phyloP scores from a whole-genome alignment of 768 basidiomycete species.

The Mycena pura region DNA sequence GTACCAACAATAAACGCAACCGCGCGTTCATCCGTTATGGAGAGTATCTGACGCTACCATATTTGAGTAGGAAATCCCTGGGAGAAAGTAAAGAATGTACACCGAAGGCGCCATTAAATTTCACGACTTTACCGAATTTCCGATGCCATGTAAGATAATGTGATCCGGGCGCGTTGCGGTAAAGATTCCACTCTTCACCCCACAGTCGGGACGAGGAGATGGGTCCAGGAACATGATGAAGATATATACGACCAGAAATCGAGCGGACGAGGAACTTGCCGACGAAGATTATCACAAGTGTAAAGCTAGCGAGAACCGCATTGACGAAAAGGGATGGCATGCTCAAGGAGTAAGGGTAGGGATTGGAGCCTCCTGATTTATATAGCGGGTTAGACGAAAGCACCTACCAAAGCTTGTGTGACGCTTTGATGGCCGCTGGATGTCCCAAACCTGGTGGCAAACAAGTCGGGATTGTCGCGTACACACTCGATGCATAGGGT shows the following conservation, averaged over 20 bases:
- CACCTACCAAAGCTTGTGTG: neutral
- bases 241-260: conserved; percentile 37
- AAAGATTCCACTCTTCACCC: conserved; percentile 68
- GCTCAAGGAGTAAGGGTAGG: neutral
- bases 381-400: conserved; percentile 6
- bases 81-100: conserved; percentile 38
- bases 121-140: conserved; percentile 59
- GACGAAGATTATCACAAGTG: conserved; percentile 36
- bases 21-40: conserved; percentile 60
- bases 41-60: conserved; percentile 60
- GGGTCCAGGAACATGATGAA: conserved; percentile 62
- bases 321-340: conserved; percentile 1
- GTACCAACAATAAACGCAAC: conserved; percentile 57
- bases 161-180: conserved; percentile 57
- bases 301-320: neutral
- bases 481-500: neutral
- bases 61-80: conserved; percentile 12
- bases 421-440: conserved; percentile 13
- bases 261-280: conserved; percentile 42
- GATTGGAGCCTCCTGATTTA: neutral
- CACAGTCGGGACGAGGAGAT: conserved; percentile 55
- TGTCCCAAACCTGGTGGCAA: neutral
- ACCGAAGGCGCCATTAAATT: conserved; percentile 63
- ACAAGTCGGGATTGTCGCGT: neutral
- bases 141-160: conserved; percentile 60